phyloP scores from a whole-genome alignment of 495 filamentous ascomycete species.

The Tuber borchii region DNA sequence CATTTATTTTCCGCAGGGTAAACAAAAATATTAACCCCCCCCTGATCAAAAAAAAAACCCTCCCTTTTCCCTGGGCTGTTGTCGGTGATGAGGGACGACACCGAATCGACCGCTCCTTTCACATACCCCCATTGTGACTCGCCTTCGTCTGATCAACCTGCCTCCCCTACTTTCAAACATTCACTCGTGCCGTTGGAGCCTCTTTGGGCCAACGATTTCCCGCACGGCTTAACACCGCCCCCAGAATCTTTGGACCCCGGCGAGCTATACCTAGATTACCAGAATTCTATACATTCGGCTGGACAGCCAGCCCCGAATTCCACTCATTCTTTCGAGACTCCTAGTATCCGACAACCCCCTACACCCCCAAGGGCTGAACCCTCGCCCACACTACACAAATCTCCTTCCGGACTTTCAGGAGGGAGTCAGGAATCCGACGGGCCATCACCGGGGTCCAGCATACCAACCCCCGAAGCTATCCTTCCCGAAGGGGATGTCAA shows the following conservation, averaged over 20 bases:
- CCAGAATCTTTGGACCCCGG: constrained; percentile 24
- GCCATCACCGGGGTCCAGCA: neutral
- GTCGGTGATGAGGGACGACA: constrained; percentile 5
- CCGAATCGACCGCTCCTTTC: neutral
- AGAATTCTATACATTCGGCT: constrained; percentile 7
- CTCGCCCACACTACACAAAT: neutral
- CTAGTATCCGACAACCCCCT: neutral
- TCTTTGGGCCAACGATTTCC: constrained; percentile 25
- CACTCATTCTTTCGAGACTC: neutral
- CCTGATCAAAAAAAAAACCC: neutral
- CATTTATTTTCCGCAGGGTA: neutral
- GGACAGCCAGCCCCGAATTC: neutral
- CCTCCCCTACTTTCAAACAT: constrained; percentile 27
- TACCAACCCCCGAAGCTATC: neutral
- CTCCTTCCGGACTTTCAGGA: neutral
- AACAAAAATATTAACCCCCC: neutral
- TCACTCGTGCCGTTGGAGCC: constrained; percentile 20
- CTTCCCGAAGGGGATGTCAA: constrained; percentile 1
- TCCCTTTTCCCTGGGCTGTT: neutral
- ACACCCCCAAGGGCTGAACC: neutral
- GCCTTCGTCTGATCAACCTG: constrained; percentile 26
- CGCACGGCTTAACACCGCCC: constrained; percentile 32
- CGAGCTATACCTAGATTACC: constrained; percentile 18
- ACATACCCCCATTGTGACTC: constrained; percentile 11
- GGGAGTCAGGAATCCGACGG: neutral